A percentile compares a stretch with the other conserved stretches of the same genome.
phyloP scores from a whole-genome alignment of 2,329 filamentous ascomycete genomes.

The Aspergillus costaricaensis region DNA sequence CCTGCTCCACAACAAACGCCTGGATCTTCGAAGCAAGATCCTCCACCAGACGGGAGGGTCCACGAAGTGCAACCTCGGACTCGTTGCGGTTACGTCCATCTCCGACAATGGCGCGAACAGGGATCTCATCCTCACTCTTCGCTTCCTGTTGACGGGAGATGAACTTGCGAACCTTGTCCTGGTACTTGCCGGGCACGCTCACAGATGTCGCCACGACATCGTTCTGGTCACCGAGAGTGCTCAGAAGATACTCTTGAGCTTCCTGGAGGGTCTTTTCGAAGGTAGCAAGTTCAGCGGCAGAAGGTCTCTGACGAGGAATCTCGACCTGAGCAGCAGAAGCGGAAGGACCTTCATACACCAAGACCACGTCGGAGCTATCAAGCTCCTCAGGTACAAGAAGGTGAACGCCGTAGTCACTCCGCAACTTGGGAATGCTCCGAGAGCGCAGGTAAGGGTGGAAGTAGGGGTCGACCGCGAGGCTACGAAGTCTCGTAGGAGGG shows the following conservation, averaged over 20 bases:
- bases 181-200: slow-evolving; percentile 61
- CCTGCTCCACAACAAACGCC: slow-evolving; percentile 81
- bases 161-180: slow-evolving; percentile 64
- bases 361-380: slow-evolving; percentile 47
- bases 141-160: slow-evolving; percentile 58
- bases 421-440: slow-evolving; percentile 41
- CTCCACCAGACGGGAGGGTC: slow-evolving; percentile 71
- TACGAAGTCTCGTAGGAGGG: slow-evolving; percentile 47
- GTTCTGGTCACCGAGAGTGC: slow-evolving; percentile 56
- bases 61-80: slow-evolving; percentile 69
- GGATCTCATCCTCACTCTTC: slow-evolving; percentile 53
- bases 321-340: slow-evolving; percentile 51
- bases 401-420: slow-evolving; percentile 49
- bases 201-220: slow-evolving; percentile 57
- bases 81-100: slow-evolving; percentile 32
- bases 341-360: slow-evolving; percentile 53
- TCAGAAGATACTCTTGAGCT: slow-evolving; percentile 59
- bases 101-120: slow-evolving; percentile 58
- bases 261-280: slow-evolving; percentile 61
- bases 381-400: slow-evolving; percentile 51
- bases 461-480: slow-evolving; percentile 51
- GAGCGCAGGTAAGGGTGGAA: slow-evolving; percentile 51
- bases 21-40: slow-evolving; percentile 71
- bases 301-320: slow-evolving; percentile 59
- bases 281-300: slow-evolving; percentile 54